Evolutionary conservation across 768 basidiomycete species (phyloP).

Genomic region (Dacryopinax primogenitus): DNA sequence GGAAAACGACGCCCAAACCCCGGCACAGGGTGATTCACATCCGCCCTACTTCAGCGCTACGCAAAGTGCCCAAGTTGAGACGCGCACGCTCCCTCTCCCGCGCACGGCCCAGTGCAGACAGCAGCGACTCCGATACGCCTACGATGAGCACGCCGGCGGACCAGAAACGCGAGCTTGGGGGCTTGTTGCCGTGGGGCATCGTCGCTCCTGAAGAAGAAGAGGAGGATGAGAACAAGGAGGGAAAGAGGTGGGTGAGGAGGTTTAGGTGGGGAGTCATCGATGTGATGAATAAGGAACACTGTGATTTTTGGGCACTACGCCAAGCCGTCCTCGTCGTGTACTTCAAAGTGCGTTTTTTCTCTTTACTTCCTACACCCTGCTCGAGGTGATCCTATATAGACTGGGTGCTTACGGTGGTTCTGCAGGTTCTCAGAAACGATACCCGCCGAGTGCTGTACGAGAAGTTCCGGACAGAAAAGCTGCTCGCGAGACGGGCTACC

Average conservation of each 20-base stretch:
- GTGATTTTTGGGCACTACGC: conserved; percentile 74
- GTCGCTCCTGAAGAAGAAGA: background rate
- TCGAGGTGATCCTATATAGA: background rate
- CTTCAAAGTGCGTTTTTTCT: conserved; percentile 48
- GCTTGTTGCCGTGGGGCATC: background rate
- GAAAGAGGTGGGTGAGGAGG: conserved; percentile 34
- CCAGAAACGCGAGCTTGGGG: background rate
- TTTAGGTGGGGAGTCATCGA: conserved; percentile 85
- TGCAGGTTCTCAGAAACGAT: conserved; percentile 61
- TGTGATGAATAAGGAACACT: conserved; percentile 73
- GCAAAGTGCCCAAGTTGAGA: conserved; percentile 25
- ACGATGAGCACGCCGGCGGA: background rate
- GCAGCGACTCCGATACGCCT: background rate
- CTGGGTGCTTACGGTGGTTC: background rate
- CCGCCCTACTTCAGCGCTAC: conserved; percentile 42
- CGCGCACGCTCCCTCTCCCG: conserved; percentile 22
- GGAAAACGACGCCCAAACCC: conserved; percentile 8
- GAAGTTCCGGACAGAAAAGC: conserved; percentile 81
- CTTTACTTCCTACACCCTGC: conserved; percentile 1
- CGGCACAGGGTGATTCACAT: conserved; percentile 48
- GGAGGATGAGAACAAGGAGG: background rate
- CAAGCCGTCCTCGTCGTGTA: conserved; percentile 76
- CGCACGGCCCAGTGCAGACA: conserved; percentile 25
- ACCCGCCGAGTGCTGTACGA: conserved; percentile 89
- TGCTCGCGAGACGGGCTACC: conserved; percentile 74